These are phyloP conservation scores for Botryosphaeria dothidea DNA, from an alignment of 2,329 filamentous ascomycete genomes.

Conservation along the genomic window DNA sequence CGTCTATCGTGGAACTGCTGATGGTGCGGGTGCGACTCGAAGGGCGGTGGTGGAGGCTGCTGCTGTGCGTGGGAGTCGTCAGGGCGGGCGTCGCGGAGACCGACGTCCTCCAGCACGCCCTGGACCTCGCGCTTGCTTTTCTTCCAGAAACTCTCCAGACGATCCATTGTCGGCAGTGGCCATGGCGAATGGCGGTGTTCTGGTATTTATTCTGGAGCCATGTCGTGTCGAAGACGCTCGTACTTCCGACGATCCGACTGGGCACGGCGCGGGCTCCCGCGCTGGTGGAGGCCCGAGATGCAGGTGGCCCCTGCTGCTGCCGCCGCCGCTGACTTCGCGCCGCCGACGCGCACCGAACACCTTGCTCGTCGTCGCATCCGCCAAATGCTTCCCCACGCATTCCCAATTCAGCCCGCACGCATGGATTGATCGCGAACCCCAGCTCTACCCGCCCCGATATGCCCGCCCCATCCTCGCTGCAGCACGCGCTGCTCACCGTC, in stretches of 20 bases:
- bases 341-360: slow-evolving; percentile 3
- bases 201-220: background rate
- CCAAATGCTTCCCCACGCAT: slow-evolving; percentile 12
- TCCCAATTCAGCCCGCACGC: background rate
- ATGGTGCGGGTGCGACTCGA: background rate
- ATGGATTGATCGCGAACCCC: slow-evolving; percentile 5
- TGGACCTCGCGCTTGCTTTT: slow-evolving; percentile 11
- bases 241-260: slow-evolving; percentile 2
- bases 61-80: background rate
- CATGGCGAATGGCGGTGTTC: slow-evolving; percentile 1
- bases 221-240: background rate
- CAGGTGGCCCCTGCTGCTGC: background rate
- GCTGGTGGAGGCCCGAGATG: background rate
- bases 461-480: background rate
- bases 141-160: slow-evolving; percentile 10
- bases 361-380: background rate
- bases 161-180: background rate
- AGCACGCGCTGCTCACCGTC: slow-evolving; percentile 50
- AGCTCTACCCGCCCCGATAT: background rate
- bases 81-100: background rate
- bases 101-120: slow-evolving; percentile 5
- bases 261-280: background rate
- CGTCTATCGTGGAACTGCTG: slow-evolving; percentile 5
- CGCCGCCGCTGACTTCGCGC: slow-evolving; percentile 10
- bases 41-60: background rate